A percentile compares a stretch with the other conserved stretches of the same genome.
These are phyloP conservation scores for Breynia disticha DNA, from an alignment of 441 rosid species.

Conservation along the genomic window DNA sequence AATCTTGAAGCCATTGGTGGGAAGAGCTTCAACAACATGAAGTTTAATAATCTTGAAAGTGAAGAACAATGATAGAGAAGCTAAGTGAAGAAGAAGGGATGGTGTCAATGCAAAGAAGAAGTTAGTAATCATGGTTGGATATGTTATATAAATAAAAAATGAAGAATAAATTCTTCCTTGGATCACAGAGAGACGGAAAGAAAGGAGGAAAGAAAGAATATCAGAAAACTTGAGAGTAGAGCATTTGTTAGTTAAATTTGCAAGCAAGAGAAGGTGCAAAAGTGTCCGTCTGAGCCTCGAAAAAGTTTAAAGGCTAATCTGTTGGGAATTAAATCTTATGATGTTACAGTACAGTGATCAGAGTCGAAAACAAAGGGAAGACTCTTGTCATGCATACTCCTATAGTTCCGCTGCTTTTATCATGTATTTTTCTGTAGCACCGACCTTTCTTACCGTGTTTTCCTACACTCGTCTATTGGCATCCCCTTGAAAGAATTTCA, in stretches of 20 bases:
- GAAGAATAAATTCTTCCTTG: slow-evolving; percentile 82
- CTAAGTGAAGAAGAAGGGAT: slow-evolving; percentile 23
- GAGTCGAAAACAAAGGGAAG: too few relatives aligned
- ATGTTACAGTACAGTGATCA: slow-evolving; percentile 1
- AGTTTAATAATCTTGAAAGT: slow-evolving; percentile 8
- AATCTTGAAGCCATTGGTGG: slow-evolving; percentile 33
- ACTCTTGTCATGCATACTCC: too few relatives aligned
- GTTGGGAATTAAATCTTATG: slow-evolving; percentile 23
- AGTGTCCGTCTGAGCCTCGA: slow-evolving; percentile 19
- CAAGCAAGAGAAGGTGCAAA: slow-evolving; percentile 79
- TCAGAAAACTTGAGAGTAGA: slow-evolving; percentile 95
- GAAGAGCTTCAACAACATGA: slow-evolving; percentile 8
- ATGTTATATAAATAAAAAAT: slow-evolving; percentile 31
- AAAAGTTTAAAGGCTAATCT: slow-evolving; percentile 27
- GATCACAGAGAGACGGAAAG: slow-evolving; percentile 51
- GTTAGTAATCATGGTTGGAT: slow-evolving; percentile 27
- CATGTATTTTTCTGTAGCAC: too few relatives aligned
- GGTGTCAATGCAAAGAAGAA: slow-evolving; percentile 37
- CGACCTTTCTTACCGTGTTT: too few relatives aligned
- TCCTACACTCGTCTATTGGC: too few relatives aligned
- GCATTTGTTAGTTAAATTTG: slow-evolving; percentile 49
- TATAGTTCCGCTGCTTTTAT: too few relatives aligned
- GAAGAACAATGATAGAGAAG: slow-evolving; percentile 25
- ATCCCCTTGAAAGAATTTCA: too few relatives aligned
- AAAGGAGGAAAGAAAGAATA: slow-evolving; percentile 57